Evolutionary conservation across 2,329 filamentous ascomycete genomes (phyloP), one percentile per base, ranked within the genome.

Genomic region (Aspergillus caelatus): DNA sequence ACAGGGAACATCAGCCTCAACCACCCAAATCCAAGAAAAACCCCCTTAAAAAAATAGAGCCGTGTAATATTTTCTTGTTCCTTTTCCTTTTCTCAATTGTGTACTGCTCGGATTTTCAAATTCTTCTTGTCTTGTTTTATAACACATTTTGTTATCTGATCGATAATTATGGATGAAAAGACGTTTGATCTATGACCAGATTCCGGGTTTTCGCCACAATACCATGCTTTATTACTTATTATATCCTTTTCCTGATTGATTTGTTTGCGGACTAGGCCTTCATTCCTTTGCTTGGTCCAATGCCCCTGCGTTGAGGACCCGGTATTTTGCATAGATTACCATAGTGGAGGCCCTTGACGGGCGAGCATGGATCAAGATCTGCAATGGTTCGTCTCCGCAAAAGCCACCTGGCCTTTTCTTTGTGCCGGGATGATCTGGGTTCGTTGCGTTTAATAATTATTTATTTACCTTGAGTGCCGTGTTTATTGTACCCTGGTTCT

Each of bases 111-210:
- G 28, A 32, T 34, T 52, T 4, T 34, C 16, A 10, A 26, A 48
- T 61, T 65, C 61, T 59, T 43, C 43, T 50, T n/a, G 56, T 57
- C 57, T 55, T 64, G 57, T 62, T 65, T 52, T 52, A 52, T 32
- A 30, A 52, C 48, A 52, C 28, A 28, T 19, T 28, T 50, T 50
- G 46, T 52, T 52, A 52, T 52, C 28, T 52, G 26, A 52, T 52
- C 30, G 28, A 52, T 52, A 52, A 52, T 52, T 52, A 48, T 23
- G 45, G 48, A 52, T n/a, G 48, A 52, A 52, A 52, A 52, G 48
- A 52, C 28, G 48, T 52, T 52, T 32, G 48, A 34, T 32, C 48
- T 52, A 34, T 21, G 48, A 32, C 48, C 28, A 19, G 48, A 52
- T 52, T 12, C 28, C 48, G 28, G 48, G 26, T 30, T 52, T 52